Base-by-base conservation (phyloP, 1,139 yeast species). In the Pichia sp. region DNA sequence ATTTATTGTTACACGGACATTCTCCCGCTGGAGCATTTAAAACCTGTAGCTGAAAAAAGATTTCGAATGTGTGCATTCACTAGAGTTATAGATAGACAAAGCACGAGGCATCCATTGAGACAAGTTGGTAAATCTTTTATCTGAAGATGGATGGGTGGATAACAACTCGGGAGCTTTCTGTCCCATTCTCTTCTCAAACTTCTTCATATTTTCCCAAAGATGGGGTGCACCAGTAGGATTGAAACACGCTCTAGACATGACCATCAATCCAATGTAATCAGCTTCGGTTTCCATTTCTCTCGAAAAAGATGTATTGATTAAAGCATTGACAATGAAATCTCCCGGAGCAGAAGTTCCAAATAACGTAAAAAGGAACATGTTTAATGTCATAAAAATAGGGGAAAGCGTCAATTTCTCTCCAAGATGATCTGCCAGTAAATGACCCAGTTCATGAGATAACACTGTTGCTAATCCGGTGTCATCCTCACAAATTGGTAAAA, bases 271-370 rank as follows among this genome's bases (percentile, higher is more conserved):
- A 37, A 92, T 90, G 55, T 81, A 81, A 61, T 92, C 98, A 0
- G 98, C 98, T 61, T 92, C 98, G 0, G 88, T 76, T 64, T 92
- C 99, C 95, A 86, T 86, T 52, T 79, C 87, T 56, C 98, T 71
- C 1, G 95, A 83, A 0, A 95, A 85, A 0, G 97, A 97, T 75
- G 83, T 75, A 52, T 78, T 75, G 40, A 90, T 62, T 31, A 81
- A 62, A 0, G 88, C 73, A 32, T 73, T 73, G 27, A 85, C 67
- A 36, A 87, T 56, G 39, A 83, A 54, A 45, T 75, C 72, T 55
- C 76, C 78, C 46, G 83, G 59, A 38, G 74, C 62, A 35, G 73
- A 64, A 1, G 73, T 65, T 3, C 85, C 85, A 1, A 81, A 72
- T 4, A 73, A 48, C 0, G 75, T 56, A 52, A 71, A 79, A 44